Evolutionary conservation across 805 yeast species (phyloP), one percentile per base, ranked within the genome.

Genomic region (Candida alai): DNA sequence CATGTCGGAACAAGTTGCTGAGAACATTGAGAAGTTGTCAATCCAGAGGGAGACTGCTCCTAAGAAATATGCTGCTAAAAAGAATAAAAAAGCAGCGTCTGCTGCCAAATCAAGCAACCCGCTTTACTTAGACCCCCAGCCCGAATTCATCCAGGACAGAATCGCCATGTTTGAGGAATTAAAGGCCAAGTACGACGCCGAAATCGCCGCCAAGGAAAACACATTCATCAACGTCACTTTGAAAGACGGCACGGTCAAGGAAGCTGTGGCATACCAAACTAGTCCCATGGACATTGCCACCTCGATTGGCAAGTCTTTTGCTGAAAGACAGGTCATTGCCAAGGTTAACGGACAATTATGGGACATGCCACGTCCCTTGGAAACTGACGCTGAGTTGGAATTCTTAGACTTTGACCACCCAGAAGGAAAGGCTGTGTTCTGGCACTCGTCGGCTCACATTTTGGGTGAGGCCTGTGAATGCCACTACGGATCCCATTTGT

Each of bases 361-460:
- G 97, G 98, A 93, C 67, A 71, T 93, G 52, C 89, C 82, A 45
- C 83, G 98, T 66, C 97, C 97, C 17, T 70, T 93, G 34, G 98
- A 93, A 65, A 64, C 61, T 9, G 83, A 76, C 41, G 70, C 75
- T 40, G 58, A 66, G 17, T 68, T 93, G 43, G 93, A 87, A 58
- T 81, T 88, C 52, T 76, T 87, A 56, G 97, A 89, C 57, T 93
- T 93, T 52, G 95, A 87, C 24, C 73, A 86, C 41, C 84, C 84
- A n/a, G 97, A 89, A 54, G 98, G 97, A 62, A 86, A 82, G 59
- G 78, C 80, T 45, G 97, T 90, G 22, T 93, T 93, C 68, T 93
- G 98, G 98, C 98, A 93, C 62, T 93, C 98, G 2, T 84, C 96
- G 47, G 98, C 98, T 34, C 98, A 93, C 65, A 90, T 93, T 36